Conservation (phyloP, 2,329 filamentous ascomycete genomes). For the Lizonia empirigonia region DNA sequence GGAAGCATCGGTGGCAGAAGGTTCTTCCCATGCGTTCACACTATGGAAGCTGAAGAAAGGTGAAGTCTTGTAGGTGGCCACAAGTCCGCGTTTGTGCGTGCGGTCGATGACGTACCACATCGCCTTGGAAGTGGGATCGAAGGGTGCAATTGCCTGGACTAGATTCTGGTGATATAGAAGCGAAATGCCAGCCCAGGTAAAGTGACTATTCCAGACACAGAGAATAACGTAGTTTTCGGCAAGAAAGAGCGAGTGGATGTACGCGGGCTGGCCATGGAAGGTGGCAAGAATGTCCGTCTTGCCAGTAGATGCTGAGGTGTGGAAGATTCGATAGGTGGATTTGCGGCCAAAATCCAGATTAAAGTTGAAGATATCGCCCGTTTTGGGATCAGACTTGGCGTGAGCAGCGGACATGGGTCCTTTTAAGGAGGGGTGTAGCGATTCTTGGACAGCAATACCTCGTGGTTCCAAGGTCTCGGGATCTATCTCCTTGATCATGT, state of each 20-base stretch:
- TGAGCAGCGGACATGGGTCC: slow-evolving; percentile 74
- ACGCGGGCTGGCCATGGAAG: slow-evolving; percentile 65
- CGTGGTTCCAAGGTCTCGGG: slow-evolving; percentile 74
- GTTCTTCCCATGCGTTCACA: slow-evolving; percentile 76
- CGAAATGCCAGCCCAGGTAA: slow-evolving; percentile 62
- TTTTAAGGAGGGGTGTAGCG: slow-evolving; percentile 69
- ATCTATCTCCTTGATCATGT: slow-evolving; percentile 65
- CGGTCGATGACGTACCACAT: slow-evolving; percentile 80
- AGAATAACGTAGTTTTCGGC: slow-evolving; percentile 73
- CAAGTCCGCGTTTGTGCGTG: slow-evolving; percentile 63
- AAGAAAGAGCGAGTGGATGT: slow-evolving; percentile 83
- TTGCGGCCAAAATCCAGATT: slow-evolving; percentile 69
- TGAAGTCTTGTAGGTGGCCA: slow-evolving; percentile 70
- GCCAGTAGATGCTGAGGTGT: slow-evolving; percentile 65
- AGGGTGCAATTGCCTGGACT: slow-evolving; percentile 69
- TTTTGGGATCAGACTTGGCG: slow-evolving; percentile 70
- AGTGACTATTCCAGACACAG: slow-evolving; percentile 72
- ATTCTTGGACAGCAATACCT: slow-evolving; percentile 63
- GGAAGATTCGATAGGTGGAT: slow-evolving; percentile 72
- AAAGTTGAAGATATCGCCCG: slow-evolving; percentile 80
- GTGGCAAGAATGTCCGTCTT: slow-evolving; percentile 73
- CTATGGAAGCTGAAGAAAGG: slow-evolving; percentile 81
- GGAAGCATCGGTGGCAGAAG: slow-evolving; percentile 36
- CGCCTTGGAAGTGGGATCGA: slow-evolving; percentile 61
- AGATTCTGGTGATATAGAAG: slow-evolving; percentile 71